Conservation (phyloP, 805 yeast genomes). For the Myxozyma melibiosi region DNA sequence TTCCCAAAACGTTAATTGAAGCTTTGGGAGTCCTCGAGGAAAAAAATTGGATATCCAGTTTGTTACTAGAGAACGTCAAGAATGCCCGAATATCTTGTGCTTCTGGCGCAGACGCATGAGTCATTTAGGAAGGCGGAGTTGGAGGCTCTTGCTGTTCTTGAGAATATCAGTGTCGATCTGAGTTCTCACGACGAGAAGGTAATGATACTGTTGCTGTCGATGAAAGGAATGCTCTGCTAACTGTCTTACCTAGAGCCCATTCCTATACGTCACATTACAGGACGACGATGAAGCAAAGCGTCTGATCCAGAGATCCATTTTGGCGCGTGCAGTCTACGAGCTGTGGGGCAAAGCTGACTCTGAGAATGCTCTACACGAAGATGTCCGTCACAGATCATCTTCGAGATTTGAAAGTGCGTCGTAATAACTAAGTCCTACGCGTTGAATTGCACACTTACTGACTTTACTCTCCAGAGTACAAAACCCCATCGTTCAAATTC, state of each 20-base stretch:
- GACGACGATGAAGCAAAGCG: slow-evolving; percentile 67
- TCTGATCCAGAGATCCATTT: slow-evolving; percentile 66
- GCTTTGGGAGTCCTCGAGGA: not conserved
- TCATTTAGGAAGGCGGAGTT: slow-evolving; percentile 80
- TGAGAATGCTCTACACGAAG: slow-evolving; percentile 59
- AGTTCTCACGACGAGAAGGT: slow-evolving; percentile 55
- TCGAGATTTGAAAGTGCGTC: slow-evolving; percentile 14
- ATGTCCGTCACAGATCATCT: slow-evolving; percentile 43
- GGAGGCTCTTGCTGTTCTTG: slow-evolving; percentile 75
- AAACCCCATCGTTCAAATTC: slow-evolving; percentile 67
- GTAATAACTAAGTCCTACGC: slow-evolving; percentile 31
- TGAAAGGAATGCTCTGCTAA: not conserved
- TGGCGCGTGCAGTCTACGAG: slow-evolving; percentile 78
- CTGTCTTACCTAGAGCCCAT: slow-evolving; percentile 53
- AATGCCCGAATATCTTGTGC: slow-evolving; percentile 66
- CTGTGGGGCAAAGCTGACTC: slow-evolving; percentile 73
- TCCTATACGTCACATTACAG: slow-evolving; percentile 65
- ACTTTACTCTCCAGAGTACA: slow-evolving; percentile 40
- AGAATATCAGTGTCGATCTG: slow-evolving; percentile 60
- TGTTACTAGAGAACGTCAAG: not conserved
- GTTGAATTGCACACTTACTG: too few species aligned
- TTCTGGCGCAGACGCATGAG: slow-evolving; percentile 82
- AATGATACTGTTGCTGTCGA: not conserved
- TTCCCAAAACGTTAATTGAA: not conserved
- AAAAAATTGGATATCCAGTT: not conserved